These are phyloP conservation scores for Aspergillus eucalypticola DNA, from an alignment of 2,329 filamentous ascomycete species.

Conservation along the genomic window DNA sequence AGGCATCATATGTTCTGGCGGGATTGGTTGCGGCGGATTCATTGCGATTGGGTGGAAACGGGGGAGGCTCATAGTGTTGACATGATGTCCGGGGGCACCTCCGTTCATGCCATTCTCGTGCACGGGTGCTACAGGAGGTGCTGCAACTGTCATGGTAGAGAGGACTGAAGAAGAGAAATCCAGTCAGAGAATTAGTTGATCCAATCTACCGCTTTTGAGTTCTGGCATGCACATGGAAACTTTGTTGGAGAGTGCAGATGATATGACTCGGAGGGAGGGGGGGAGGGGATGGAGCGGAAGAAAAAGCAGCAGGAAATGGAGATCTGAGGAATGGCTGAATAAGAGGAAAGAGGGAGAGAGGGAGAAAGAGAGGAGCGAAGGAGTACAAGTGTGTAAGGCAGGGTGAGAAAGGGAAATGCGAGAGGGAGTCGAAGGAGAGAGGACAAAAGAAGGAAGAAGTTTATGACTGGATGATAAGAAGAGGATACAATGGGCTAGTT, in stretches of 20 bases:
- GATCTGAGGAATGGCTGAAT: slow-evolving; percentile 1
- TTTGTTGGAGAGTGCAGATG: slow-evolving; percentile 2
- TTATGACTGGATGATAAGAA: slow-evolving; percentile 1
- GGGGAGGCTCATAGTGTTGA: slow-evolving; percentile 33
- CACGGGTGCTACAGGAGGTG: slow-evolving; percentile 38
- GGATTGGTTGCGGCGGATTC: slow-evolving; percentile 38
- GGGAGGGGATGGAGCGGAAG: slow-evolving; percentile 9
- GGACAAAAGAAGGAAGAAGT: slow-evolving; percentile 1
- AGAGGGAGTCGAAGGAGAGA: slow-evolving; percentile 7
- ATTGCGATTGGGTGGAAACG: slow-evolving; percentile 45
- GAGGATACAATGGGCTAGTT: slow-evolving; percentile 9
- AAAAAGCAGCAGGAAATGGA: slow-evolving; percentile 4
- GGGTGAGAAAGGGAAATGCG: slow-evolving; percentile 10
- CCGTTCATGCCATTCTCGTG: slow-evolving; percentile 37
- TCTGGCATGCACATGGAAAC: slow-evolving; percentile 11
- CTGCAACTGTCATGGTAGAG: slow-evolving; percentile 37
- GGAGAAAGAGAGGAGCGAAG: background rate
- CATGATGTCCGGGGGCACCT: slow-evolving; percentile 25
- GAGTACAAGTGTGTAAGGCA: slow-evolving; percentile 1
- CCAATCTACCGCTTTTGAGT: slow-evolving; percentile 2
- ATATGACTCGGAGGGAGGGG: slow-evolving; percentile 3
- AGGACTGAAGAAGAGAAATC: slow-evolving; percentile 4
- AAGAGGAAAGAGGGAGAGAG: background rate
- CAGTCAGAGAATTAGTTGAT: slow-evolving; percentile 14
- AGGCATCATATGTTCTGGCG: slow-evolving; percentile 36